phyloP scores from a whole-genome alignment of 2,329 filamentous ascomycete species.

The Phoma herbarum region DNA sequence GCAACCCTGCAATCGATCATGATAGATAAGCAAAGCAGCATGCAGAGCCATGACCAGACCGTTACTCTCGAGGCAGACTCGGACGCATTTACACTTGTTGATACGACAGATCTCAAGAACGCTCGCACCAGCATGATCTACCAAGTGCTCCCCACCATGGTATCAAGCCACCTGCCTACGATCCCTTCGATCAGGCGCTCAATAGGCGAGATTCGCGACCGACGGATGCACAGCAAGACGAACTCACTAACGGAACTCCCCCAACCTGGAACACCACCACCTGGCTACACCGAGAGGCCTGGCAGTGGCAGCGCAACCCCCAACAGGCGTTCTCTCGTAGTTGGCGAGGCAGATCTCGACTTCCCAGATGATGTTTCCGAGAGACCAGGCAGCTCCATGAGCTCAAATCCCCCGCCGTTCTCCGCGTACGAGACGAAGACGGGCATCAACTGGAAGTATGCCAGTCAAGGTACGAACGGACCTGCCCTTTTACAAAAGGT shows the following conservation, averaged over 20 bases:
- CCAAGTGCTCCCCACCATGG: constrained; percentile 62
- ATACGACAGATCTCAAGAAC: constrained; percentile 24
- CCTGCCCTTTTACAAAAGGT: neutral
- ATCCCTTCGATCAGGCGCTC: constrained; percentile 59
- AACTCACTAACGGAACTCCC: constrained; percentile 29
- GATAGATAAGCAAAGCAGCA: constrained; percentile 28
- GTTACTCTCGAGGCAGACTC: constrained; percentile 11
- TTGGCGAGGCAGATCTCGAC: constrained; percentile 33
- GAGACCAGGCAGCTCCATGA: constrained; percentile 32
- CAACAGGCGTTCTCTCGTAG: constrained; percentile 26
- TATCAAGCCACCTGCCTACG: constrained; percentile 62
- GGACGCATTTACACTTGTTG: constrained; percentile 18
- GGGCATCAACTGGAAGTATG: constrained; percentile 62
- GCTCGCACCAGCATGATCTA: constrained; percentile 58
- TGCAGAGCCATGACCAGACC: constrained; percentile 13
- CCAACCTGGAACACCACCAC: constrained; percentile 50
- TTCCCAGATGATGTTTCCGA: constrained; percentile 41
- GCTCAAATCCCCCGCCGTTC: constrained; percentile 31
- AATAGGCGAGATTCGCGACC: constrained; percentile 38
- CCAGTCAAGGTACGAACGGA: constrained; percentile 56
- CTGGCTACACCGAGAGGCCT: constrained; percentile 43
- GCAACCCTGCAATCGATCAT: constrained; percentile 14
- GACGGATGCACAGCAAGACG: constrained; percentile 29
- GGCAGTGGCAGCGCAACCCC: constrained; percentile 35
- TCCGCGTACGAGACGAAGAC: constrained; percentile 41